Percentiles rank a stretch among this genome's conserved stretches.
These are phyloP conservation scores for Chrysanthemum lavandulifolium DNA, from an alignment of 129 eudicot genomes.

Conservation along the genomic window DNA sequence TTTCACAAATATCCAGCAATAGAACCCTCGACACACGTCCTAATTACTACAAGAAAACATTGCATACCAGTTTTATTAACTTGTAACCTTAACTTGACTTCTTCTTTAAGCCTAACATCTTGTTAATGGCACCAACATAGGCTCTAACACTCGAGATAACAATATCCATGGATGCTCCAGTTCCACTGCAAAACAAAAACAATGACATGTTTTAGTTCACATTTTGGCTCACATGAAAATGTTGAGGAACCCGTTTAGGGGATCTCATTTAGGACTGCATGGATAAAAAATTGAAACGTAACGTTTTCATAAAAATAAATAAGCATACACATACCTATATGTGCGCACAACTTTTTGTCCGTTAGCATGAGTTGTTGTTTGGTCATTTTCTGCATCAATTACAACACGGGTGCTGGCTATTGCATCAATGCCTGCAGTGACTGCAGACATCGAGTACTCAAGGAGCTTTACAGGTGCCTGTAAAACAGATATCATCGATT, in stretches of 20 bases:
- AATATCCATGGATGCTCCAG: constrained; percentile 87
- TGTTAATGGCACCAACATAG: constrained; percentile 80
- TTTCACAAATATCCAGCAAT: constrained; percentile 6
- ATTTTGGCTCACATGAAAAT: neutral
- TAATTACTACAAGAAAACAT: constrained; percentile 20
- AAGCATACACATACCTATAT: constrained; percentile 47
- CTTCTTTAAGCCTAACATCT: constrained; percentile 63
- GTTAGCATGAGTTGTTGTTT: constrained; percentile 54
- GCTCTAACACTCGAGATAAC: constrained; percentile 95
- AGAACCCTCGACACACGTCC: constrained; percentile 10
- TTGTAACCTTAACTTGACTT: constrained; percentile 4
- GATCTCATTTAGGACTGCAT: no score
- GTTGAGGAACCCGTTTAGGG: no score
- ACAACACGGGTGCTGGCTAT: constrained; percentile 80
- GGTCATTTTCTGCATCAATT: constrained; percentile 47
- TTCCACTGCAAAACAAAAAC: constrained; percentile 57
- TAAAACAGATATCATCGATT: neutral
- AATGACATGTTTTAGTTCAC: neutral
- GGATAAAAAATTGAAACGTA: neutral
- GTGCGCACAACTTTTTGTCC: constrained; percentile 56
- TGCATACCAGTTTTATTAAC: neutral
- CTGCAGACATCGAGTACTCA: constrained; percentile 81
- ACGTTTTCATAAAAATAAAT: neutral
- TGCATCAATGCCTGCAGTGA: constrained; percentile 93
- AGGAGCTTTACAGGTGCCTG: constrained; percentile 83